Percentiles rank a stretch among this genome's conserved stretches.
Evolutionary conservation across 176 grass and related monocot genomes (phyloP).

Genomic region (Pontederia crassipes): DNA sequence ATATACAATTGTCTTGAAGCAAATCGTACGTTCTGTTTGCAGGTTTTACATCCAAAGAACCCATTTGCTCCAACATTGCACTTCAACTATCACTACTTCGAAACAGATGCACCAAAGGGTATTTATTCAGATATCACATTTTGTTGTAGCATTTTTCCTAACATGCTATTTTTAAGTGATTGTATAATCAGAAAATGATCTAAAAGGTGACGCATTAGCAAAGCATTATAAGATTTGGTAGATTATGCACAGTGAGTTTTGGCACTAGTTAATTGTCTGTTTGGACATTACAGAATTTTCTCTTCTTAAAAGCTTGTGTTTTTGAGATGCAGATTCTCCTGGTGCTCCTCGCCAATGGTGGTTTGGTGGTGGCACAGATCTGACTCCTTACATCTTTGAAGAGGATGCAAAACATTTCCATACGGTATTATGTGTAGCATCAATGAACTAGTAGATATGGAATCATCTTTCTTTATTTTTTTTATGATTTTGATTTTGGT

Average conservation of each 20-base stretch:
- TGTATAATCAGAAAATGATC: no score
- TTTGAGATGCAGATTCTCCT: constrained; percentile 50
- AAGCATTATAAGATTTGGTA: no score
- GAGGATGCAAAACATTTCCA: constrained; percentile 99
- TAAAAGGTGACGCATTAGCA: no score
- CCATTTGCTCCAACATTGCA: constrained; percentile 94
- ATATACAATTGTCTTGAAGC: no score
- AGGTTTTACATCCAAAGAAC: constrained; percentile 97
- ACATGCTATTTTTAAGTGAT: no score
- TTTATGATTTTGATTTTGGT: no score
- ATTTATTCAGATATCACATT: not conserved
- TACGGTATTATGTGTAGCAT: constrained; percentile 36
- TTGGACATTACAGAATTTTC: not conserved
- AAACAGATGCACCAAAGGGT: constrained; percentile 98
- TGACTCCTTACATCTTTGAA: constrained; percentile 95
- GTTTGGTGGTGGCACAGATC: constrained; percentile 97
- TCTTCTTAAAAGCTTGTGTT: not conserved
- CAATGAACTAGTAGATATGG: no score
- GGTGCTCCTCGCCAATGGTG: constrained; percentile 91
- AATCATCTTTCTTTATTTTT: no score
- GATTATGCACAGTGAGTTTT: no score
- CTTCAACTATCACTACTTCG: constrained; percentile 99
- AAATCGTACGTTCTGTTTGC: not conserved
- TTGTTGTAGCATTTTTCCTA: no score
- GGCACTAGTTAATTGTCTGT: no score